These are phyloP conservation scores for Macrolepiota fuliginosa DNA, from an alignment of 768 basidiomycete species.

Conservation along the genomic window DNA sequence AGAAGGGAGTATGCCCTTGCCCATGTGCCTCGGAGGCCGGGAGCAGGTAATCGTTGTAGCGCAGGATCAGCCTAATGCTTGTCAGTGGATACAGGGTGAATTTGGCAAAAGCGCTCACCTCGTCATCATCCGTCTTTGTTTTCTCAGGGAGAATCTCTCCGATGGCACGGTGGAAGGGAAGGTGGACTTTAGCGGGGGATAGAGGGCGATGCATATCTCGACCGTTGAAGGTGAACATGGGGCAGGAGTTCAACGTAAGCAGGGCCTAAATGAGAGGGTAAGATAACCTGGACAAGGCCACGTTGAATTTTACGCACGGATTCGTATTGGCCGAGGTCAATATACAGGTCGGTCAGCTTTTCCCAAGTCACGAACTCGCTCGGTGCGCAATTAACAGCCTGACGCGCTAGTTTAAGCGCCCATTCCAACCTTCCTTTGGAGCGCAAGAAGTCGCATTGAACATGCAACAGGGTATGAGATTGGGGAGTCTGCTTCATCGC, in stretches of 20 bases:
- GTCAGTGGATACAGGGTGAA: not conserved
- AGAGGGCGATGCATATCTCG: slow-evolving; percentile 89
- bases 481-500: slow-evolving; percentile 86
- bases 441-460: slow-evolving; percentile 91
- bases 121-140: slow-evolving; percentile 80
- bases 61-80: slow-evolving; percentile 82
- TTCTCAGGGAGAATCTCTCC: slow-evolving; percentile 89
- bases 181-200: slow-evolving; percentile 73
- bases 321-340: slow-evolving; percentile 86
- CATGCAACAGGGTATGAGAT: slow-evolving; percentile 91
- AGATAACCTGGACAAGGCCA: not conserved
- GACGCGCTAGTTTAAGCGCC: slow-evolving; percentile 88
- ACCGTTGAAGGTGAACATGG: slow-evolving; percentile 99
- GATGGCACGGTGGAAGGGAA: slow-evolving; percentile 84
- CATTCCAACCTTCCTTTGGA: slow-evolving; percentile 82
- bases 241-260: slow-evolving; percentile 96
- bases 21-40: slow-evolving; percentile 94
- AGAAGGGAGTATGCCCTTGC: slow-evolving; percentile 90
- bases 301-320: slow-evolving; percentile 38
- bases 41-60: slow-evolving; percentile 90
- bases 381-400: slow-evolving; percentile 97
- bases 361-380: slow-evolving; percentile 99
- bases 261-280: slow-evolving; percentile 49
- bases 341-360: slow-evolving; percentile 93
- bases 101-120: slow-evolving; percentile 38